Evolutionary conservation across 2,329 filamentous ascomycete genomes (phyloP), one percentile per base, ranked within the genome.

Genomic region (Neonectria coccinea): DNA sequence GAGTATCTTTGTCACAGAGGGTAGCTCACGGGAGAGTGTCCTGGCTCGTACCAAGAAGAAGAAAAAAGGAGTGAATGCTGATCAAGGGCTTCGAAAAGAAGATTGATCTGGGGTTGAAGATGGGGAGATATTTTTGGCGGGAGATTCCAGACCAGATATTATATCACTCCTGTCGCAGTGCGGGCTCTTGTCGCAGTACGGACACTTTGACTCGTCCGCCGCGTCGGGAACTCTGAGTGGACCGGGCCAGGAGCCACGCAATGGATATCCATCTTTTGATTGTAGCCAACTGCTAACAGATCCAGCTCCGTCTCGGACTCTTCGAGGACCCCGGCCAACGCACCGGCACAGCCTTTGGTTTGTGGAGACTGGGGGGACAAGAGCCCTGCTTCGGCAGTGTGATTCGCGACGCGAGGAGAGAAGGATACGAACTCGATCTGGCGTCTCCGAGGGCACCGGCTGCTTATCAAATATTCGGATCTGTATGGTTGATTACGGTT

Each of bases 291-390:
- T 25, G 5, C 25, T 25, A 25, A 25, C 25, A 25, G 25, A 3
- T 22, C 22, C 22, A 22, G 25, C 25, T 41, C 50, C 50, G 33
- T 45, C 56, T 64, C 61, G 61, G 61, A 56, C n/a, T 54, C 16
- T 22, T 64, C 18, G 20, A 51, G 56, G 16, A 56, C 58, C 56
- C 61, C 61, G 61, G 20, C 36, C 44, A 36, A 58, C n/a, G 50
- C 20, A 25, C 18, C n/a, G 50, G 55, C 20, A 31, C 33, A 51
- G 47, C 25, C 27, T 45, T 64, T 20, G 14, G 45, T 10, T 27
- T 25, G 42, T 59, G 42, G 31, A 36, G 51, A 42, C 39, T 18
- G 10, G 54, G 14, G 14, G 6, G 36, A 39, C 11, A 7, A 41
- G 2, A 25, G 25, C 5, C 33, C n/a, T 54, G 20, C 5, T 16